Conservation (phyloP, 345 rosid species). For the Eutrema japonicum region DNA sequence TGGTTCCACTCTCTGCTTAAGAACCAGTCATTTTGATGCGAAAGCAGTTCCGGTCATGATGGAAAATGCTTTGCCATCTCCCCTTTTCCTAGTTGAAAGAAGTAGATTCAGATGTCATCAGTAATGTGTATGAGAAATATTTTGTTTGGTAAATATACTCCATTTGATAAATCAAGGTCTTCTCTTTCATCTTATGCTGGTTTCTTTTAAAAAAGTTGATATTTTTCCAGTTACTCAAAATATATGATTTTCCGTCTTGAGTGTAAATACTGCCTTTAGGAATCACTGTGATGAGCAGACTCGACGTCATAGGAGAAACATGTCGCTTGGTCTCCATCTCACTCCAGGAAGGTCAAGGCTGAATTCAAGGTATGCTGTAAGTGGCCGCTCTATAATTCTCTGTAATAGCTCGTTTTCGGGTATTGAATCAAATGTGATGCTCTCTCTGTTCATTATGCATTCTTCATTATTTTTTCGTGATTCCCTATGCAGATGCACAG, state of each 20-base stretch:
- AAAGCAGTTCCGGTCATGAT: neutral
- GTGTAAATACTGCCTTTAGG: conserved; percentile 18
- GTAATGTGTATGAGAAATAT: conserved; percentile 29
- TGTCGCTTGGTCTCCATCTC: conserved; percentile 17
- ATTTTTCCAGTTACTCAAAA: neutral
- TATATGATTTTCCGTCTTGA: conserved; percentile 9
- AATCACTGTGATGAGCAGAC: conserved; percentile 8
- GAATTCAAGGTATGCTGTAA: conserved; percentile 7
- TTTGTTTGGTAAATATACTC: conserved; percentile 27
- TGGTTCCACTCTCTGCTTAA: neutral
- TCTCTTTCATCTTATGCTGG: neutral
- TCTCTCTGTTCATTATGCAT: conserved; percentile 17
- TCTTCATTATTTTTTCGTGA: conserved; percentile 8
- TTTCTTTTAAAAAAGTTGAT: neutral
- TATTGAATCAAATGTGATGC: neutral
- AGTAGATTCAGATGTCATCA: conserved; percentile 11
- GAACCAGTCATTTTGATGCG: neutral
- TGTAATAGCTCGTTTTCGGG: neutral
- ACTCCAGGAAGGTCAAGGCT: conserved; percentile 1
- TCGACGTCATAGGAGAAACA: conserved; percentile 5
- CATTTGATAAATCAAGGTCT: neutral
- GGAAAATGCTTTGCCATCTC: neutral
- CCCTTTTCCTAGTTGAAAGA: conserved; percentile 8
- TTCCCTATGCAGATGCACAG: neutral
- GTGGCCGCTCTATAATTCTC: neutral